These are phyloP conservation scores for Zygosaccharomyces rouxii DNA, from an alignment of 805 yeast species.

Conservation along the genomic window DNA sequence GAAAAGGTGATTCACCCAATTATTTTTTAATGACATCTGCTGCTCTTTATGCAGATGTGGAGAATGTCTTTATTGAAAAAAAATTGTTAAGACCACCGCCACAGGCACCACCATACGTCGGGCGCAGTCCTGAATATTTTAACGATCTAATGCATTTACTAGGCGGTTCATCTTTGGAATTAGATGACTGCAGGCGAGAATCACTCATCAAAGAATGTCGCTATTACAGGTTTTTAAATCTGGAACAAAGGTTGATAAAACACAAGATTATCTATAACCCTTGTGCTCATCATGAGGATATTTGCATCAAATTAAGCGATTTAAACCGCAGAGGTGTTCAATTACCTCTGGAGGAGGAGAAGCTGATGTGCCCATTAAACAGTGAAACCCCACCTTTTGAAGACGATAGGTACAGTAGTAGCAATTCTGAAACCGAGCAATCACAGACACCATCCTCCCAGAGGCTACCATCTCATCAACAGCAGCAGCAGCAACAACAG, in stretches of 20 bases:
- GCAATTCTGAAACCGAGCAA: constrained; percentile 1
- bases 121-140: constrained; percentile 53
- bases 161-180: constrained; percentile 48
- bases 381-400: constrained; percentile 1
- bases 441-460: neutral
- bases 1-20: constrained; percentile 72
- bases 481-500: neutral
- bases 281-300: constrained; percentile 48
- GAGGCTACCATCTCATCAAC: neutral
- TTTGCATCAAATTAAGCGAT: constrained; percentile 48
- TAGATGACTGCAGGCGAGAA: constrained; percentile 54
- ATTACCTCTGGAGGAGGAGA: constrained; percentile 1
- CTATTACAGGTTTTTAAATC: constrained; percentile 68
- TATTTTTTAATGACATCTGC: constrained; percentile 63
- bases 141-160: constrained; percentile 51
- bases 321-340: constrained; percentile 39
- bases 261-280: constrained; percentile 51
- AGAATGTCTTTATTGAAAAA: constrained; percentile 36
- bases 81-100: constrained; percentile 75
- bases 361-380: neutral
- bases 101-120: constrained; percentile 48
- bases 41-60: constrained; percentile 48
- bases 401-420: constrained; percentile 7
- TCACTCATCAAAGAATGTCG: constrained; percentile 63
- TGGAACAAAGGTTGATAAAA: constrained; percentile 67